Evolutionary conservation across 2,329 filamentous ascomycete species (phyloP).

Genomic region (Fusarium ambrosium): DNA sequence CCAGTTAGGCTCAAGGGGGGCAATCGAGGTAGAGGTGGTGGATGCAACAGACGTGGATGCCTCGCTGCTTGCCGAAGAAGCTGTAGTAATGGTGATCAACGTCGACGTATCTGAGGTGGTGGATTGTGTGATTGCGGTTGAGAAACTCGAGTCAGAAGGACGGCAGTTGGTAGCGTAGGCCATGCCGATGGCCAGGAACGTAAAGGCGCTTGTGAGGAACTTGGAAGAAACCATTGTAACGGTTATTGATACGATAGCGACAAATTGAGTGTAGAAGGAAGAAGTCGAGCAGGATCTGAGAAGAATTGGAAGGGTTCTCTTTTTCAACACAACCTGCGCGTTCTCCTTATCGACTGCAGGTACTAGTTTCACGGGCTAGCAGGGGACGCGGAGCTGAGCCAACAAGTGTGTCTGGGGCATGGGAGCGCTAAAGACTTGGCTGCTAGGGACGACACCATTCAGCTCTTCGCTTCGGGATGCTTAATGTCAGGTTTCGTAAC

Average conservation of each 20-base stretch:
- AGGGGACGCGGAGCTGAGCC: background rate
- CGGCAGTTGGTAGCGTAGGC: background rate
- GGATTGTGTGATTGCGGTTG: background rate
- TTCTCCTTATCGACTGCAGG: background rate
- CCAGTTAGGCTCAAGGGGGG: background rate
- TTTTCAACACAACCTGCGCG: background rate
- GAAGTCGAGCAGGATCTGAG: background rate
- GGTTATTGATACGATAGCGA: background rate
- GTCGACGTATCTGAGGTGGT: background rate
- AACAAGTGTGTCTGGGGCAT: background rate
- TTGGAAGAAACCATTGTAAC: background rate
- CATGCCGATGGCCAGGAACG: background rate
- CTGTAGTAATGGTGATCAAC: background rate
- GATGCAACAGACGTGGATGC: background rate
- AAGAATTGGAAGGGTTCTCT: background rate
- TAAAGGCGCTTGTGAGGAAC: background rate
- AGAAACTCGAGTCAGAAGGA: background rate
- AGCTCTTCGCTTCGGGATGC: too few relatives aligned
- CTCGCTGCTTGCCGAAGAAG: background rate
- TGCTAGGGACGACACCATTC: background rate
- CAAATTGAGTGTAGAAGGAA: background rate
- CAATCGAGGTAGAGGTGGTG: background rate
- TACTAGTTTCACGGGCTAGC: background rate
- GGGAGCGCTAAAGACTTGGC: background rate
- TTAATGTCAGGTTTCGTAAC: too few relatives aligned